Percentiles rank a stretch among this genome's conserved stretches.
phyloP scores from a whole-genome alignment of 345 rosid species.

The Rhodamnia argentea region DNA sequence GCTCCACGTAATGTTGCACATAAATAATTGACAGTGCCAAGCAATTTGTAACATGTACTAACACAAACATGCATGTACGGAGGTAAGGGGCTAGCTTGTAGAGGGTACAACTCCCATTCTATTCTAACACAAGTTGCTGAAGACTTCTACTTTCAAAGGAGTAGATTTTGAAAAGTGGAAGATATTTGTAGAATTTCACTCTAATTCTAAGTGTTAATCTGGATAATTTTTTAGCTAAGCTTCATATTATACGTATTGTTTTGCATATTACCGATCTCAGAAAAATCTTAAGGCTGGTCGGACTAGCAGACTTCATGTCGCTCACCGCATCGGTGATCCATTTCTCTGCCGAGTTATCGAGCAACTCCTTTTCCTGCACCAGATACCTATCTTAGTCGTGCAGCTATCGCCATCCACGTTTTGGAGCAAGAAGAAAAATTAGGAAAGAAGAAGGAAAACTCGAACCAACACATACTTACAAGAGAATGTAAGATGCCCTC shows the following conservation, averaged over 20 bases:
- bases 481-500: constrained; percentile 1
- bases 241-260: neutral
- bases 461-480: neutral
- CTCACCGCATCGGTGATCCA: constrained; percentile 5
- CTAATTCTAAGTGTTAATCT: neutral
- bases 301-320: constrained; percentile 4
- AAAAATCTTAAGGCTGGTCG: constrained; percentile 3
- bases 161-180: neutral
- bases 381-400: neutral
- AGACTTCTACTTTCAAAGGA: neutral
- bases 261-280: neutral
- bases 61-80: too few relatives aligned
- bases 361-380: neutral
- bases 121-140: neutral
- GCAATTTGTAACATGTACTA: neutral
- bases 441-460: neutral
- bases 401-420: neutral
- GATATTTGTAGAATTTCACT: neutral
- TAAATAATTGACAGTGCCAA: neutral
- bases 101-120: neutral
- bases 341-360: neutral
- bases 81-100: neutral
- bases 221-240: neutral
- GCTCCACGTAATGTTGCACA: neutral
- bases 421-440: too few relatives aligned